phyloP scores from a whole-genome alignment of 2,329 filamentous ascomycete species.

The Ophiocordyceps camponoti-leonardi region DNA sequence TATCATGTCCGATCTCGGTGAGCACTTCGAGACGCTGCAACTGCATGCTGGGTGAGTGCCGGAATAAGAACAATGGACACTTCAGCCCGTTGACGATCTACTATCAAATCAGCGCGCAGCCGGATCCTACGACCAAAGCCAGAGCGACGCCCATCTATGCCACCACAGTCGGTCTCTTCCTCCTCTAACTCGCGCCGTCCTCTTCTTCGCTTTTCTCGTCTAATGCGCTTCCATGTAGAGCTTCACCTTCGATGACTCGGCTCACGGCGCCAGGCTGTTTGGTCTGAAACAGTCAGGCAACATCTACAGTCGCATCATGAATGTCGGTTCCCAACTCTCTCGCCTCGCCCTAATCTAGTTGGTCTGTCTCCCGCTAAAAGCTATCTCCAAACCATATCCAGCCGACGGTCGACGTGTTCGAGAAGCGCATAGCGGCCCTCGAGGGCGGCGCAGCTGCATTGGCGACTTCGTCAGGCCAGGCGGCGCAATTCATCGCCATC shows the following conservation, averaged over 20 bases:
- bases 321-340: constrained; percentile 39
- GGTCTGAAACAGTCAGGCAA: constrained; percentile 95
- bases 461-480: constrained; percentile 71
- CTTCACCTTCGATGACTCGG: constrained; percentile 88
- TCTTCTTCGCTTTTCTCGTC: background rate
- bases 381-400: constrained; percentile 15
- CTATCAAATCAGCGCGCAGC: constrained; percentile 42
- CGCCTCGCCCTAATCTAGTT: background rate
- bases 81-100: too few species aligned
- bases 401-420: constrained; percentile 90
- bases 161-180: constrained; percentile 38
- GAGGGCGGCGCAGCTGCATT: constrained; percentile 83
- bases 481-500: constrained; percentile 84
- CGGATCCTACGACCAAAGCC: constrained; percentile 68
- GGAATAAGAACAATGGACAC: too few species aligned
- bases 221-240: constrained; percentile 36
- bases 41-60: constrained; percentile 64
- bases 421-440: constrained; percentile 88
- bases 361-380: background rate
- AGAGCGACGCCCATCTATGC: constrained; percentile 94
- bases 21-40: constrained; percentile 70
- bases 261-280: constrained; percentile 86
- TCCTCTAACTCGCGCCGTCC: background rate
- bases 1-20: constrained; percentile 25
- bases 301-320: constrained; percentile 95